Conservation (phyloP, 2,329 filamentous ascomycete species). For the Hymenoscyphus linearis region DNA sequence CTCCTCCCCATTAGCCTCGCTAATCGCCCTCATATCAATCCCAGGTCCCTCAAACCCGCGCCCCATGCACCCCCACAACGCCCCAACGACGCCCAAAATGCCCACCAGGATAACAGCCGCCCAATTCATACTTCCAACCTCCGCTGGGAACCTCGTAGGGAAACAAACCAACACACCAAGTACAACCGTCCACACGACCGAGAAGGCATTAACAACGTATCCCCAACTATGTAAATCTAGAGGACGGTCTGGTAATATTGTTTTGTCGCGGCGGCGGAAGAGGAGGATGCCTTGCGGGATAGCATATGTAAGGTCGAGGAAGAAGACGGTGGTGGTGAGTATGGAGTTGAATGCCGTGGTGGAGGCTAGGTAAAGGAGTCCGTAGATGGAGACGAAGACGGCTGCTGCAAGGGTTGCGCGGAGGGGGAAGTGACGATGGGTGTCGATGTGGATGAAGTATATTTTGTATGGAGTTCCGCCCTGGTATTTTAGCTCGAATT, state of each 20-base stretch:
- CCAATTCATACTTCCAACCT: neutral
- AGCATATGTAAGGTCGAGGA: constrained; percentile 67
- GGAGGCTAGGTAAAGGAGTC: constrained; percentile 72
- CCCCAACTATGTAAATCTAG: neutral
- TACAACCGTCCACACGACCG: neutral
- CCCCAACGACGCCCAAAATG: neutral
- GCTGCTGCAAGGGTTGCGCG: constrained; percentile 42
- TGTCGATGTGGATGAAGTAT: constrained; percentile 35
- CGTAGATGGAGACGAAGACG: constrained; percentile 52
- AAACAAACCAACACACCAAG: constrained; percentile 4
- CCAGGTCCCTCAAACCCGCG: neutral
- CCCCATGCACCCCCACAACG: neutral
- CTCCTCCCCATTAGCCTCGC: neutral
- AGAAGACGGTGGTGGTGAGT: constrained; percentile 72
- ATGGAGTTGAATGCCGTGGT: constrained; percentile 72
- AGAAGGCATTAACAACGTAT: constrained; percentile 5
- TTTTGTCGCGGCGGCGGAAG: constrained; percentile 48
- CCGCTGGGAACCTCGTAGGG: neutral
- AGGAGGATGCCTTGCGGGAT: constrained; percentile 68
- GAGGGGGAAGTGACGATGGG: constrained; percentile 2
- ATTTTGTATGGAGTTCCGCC: constrained; percentile 50
- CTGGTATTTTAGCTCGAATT: neutral
- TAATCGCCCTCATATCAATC: neutral
- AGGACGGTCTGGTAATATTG: constrained; percentile 20
- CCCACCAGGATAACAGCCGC: neutral